A percentile compares a stretch with the other conserved stretches of the same genome.
Conservation (phyloP, 345 rosid species). For the Hypericum perforatum region DNA sequence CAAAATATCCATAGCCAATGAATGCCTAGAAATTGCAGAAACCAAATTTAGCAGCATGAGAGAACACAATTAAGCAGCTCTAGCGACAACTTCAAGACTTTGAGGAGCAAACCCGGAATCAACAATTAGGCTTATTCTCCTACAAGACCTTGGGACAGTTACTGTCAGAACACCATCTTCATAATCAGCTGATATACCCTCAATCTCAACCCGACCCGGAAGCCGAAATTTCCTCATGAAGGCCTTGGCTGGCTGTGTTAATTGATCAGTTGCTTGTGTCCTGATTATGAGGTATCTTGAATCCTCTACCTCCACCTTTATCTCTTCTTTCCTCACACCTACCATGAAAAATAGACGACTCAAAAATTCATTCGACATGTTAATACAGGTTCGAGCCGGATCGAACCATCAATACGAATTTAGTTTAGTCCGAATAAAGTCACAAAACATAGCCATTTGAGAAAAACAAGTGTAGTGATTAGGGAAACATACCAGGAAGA, state of each 20-base stretch:
- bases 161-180: conserved; percentile 68
- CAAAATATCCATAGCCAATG: too few species aligned
- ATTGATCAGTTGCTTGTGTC: conserved; percentile 35
- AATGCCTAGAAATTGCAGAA: conserved; percentile 1
- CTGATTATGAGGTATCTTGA: conserved; percentile 51
- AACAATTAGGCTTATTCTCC: conserved; percentile 32
- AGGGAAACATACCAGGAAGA: conserved; percentile 39
- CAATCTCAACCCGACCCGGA: conserved; percentile 39
- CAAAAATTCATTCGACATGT: not conserved
- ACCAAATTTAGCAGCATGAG: not conserved
- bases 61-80: conserved; percentile 50
- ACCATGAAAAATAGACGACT: conserved; percentile 7
- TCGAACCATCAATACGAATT: too few species aligned
- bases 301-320: conserved; percentile 68
- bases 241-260: conserved; percentile 30
- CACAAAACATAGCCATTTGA: too few species aligned
- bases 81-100: conserved; percentile 50
- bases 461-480: not conserved
- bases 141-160: conserved; percentile 39
- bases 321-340: conserved; percentile 76
- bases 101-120: conserved; percentile 46
- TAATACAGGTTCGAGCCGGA: not conserved
- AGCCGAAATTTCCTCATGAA: conserved; percentile 64
- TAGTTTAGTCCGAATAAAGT: too few species aligned
- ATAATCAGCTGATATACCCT: conserved; percentile 51